Percentiles rank a stretch among this genome's conserved stretches.
phyloP scores from a whole-genome alignment of 345 rosid species.

The Syzygium aromaticum region DNA sequence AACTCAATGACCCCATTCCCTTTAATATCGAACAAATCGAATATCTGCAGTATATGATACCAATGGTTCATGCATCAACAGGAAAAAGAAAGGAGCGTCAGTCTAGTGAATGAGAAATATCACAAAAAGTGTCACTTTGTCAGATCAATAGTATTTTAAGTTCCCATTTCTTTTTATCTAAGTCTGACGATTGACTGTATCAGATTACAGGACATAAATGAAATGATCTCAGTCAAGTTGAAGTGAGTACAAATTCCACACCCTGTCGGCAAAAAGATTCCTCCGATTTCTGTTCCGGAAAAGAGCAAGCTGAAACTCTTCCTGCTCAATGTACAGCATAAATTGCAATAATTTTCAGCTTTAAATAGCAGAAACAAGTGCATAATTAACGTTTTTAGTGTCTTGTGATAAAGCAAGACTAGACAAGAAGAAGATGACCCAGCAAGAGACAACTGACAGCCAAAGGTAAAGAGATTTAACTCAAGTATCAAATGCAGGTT shows the following conservation, averaged over 20 bases:
- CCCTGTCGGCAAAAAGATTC: slow-evolving; percentile 91
- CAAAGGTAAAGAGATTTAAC: not conserved
- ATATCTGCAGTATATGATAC: too few relatives aligned
- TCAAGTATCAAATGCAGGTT: not conserved
- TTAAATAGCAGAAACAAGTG: not conserved
- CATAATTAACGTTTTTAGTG: not conserved
- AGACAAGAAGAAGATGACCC: not conserved
- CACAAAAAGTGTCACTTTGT: not conserved
- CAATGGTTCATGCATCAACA: not conserved
- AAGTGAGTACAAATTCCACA: not conserved
- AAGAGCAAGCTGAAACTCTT: slow-evolving; percentile 84
- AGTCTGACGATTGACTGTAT: too few relatives aligned
- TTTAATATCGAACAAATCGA: too few relatives aligned
- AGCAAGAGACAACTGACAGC: not conserved
- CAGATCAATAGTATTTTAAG: not conserved
- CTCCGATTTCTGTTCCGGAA: slow-evolving; percentile 57
- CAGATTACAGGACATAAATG: not conserved
- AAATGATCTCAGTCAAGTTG: not conserved
- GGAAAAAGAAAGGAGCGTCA: not conserved
- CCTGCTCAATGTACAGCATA: slow-evolving; percentile 26
- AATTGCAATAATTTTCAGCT: not conserved
- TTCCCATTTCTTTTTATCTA: not conserved
- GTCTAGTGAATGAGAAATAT: not conserved
- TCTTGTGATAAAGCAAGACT: not conserved
- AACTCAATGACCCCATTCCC: too few relatives aligned